These are phyloP conservation scores for Tephrocybe sp. DNA, from an alignment of 768 basidiomycete genomes.

Conservation along the genomic window DNA sequence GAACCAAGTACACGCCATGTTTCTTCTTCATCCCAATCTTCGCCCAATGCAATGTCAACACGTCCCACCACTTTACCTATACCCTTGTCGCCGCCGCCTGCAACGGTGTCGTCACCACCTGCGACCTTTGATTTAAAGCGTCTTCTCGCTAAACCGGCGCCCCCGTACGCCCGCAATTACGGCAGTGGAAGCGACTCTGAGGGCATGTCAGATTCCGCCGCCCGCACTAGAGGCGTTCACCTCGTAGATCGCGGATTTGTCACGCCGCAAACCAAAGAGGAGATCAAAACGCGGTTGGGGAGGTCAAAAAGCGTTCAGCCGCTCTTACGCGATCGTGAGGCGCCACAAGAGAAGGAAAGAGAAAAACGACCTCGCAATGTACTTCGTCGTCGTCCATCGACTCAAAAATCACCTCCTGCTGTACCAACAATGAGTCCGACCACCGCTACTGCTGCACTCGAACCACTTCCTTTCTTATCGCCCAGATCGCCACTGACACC, in stretches of 20 bases:
- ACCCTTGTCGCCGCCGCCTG: not conserved
- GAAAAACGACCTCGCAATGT: slow-evolving; percentile 13
- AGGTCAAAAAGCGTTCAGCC: slow-evolving; percentile 5
- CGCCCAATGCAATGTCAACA: not conserved
- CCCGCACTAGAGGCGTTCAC: not conserved
- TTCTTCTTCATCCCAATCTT: not conserved
- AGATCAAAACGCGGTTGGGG: not conserved
- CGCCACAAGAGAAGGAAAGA: slow-evolving; percentile 2
- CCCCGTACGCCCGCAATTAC: slow-evolving; percentile 9
- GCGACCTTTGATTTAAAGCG: slow-evolving; percentile 20
- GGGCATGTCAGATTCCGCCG: not conserved
- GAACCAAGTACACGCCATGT: not conserved
- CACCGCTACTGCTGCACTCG: not conserved
- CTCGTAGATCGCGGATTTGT: slow-evolving; percentile 4
- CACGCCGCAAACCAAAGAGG: not conserved
- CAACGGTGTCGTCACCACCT: not conserved
- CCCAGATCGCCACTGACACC: slow-evolving; percentile 11
- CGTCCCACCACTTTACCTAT: not conserved
- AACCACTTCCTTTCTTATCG: slow-evolving; percentile 7
- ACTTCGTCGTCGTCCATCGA: slow-evolving; percentile 11
- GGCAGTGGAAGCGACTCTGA: slow-evolving; percentile 21
- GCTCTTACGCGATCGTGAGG: not conserved
- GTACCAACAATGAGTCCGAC: not conserved
- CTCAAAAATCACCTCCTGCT: not conserved
- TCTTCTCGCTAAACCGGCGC: slow-evolving; percentile 22